Base-by-base conservation (phyloP, 495 filamentous ascomycete genomes). In the Podospora didyma region DNA sequence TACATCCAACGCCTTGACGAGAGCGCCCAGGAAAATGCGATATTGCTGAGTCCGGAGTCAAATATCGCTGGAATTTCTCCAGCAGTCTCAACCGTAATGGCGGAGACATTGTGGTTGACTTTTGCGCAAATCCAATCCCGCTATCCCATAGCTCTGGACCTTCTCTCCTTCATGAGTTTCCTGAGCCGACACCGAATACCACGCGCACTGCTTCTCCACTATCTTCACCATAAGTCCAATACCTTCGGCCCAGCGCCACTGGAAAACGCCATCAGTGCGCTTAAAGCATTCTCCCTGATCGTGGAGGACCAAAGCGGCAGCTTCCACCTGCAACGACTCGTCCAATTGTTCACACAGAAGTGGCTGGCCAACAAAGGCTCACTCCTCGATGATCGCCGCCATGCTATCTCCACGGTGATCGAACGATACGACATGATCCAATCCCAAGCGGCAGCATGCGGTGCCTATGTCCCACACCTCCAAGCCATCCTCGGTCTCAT, bases 141-240 rank as follows among this genome's bases (percentile, higher is more conserved):
- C 35, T 34, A 53, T 44, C 62, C 57, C 0, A 56, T 64, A 22
- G 69, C 75, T 1, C 63, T 69, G 1, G 58, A 73, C 20, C 55
- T 79, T 1, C 23, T 54, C 14, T 62, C 71, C 3, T 54, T 78
- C 0, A 78, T 76, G 69, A 72, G 70, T 44, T 58, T 76, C 42
- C 73, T 76, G 42, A 67, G 76, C 55, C 62, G 67, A 22, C 66
- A 73, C 55, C 68, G 63, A 26, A 76, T 78, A 49, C 63, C 69
- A 3, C 56, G 67, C 28, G 49, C 51, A 26, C 58, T 75, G 14
- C 17, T 53, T n/a, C 21, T 20, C 17, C 35, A 23, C 22, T 26
- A 34, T 10, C 16, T 6, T 7, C 35, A 45, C 12, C 3, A 17
- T 14, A 17, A 14, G 12, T 4, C 37, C 37, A 4, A 41, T 14